phyloP scores from a whole-genome alignment of 164 flowering plant species.

The Vitis rupestris region DNA sequence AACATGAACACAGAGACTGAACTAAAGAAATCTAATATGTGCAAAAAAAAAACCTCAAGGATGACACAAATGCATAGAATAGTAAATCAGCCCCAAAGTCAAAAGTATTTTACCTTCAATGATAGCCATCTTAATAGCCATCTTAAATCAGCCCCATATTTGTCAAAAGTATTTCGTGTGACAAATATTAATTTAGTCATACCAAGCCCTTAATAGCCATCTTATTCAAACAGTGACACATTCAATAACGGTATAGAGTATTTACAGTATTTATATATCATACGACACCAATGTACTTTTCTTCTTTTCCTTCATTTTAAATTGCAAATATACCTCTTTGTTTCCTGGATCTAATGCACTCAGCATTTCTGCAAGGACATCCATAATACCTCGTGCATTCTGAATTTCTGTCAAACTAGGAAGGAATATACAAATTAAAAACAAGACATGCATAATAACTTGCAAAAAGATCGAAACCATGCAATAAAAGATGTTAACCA shows the following conservation, averaged over 20 bases:
- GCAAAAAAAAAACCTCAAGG: too few relatives aligned
- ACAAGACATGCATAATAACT: not conserved
- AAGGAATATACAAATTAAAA: constrained; percentile 6
- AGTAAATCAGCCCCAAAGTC: too few relatives aligned
- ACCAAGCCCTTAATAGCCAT: too few relatives aligned
- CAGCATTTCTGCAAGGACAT: constrained; percentile 96
- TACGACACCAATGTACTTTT: not conserved
- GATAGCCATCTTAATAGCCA: too few relatives aligned
- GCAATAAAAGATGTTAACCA: not conserved
- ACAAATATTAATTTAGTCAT: too few relatives aligned
- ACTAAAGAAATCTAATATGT: not conserved
- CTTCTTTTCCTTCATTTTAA: not conserved
- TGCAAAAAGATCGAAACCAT: not conserved
- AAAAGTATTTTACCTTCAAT: too few relatives aligned
- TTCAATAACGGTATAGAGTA: too few relatives aligned
- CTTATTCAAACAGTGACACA: too few relatives aligned
- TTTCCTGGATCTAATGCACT: constrained; percentile 85
- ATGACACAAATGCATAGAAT: too few relatives aligned
- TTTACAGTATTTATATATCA: not conserved
- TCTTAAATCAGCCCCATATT: too few relatives aligned
- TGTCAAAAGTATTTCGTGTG: too few relatives aligned
- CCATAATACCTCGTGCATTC: constrained; percentile 96
- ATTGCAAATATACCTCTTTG: constrained; percentile 46
- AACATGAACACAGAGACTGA: not conserved
- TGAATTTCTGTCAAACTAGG: constrained; percentile 88